Percentiles rank a stretch among this genome's conserved stretches.
These are phyloP conservation scores for Perilla frutescens DNA, from an alignment of 257 asterid species.

Conservation along the genomic window DNA sequence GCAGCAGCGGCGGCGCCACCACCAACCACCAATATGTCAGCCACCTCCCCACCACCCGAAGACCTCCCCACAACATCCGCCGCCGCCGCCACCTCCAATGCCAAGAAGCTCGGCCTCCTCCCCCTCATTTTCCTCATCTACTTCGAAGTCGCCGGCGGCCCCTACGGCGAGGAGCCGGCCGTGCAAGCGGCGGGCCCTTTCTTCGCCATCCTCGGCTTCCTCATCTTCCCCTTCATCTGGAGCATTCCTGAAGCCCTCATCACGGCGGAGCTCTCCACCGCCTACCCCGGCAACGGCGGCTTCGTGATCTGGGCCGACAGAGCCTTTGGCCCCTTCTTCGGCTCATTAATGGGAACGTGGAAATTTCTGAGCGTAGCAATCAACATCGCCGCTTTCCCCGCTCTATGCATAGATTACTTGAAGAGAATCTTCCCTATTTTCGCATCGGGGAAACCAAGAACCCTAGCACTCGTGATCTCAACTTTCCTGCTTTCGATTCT, in stretches of 20 bases:
- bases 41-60: constrained; percentile 30
- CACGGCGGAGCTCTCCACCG: constrained; percentile 91
- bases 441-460: constrained; percentile 47
- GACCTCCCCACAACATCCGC: constrained; percentile 42
- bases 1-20: constrained; percentile 3
- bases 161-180: constrained; percentile 91
- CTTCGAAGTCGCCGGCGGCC: constrained; percentile 93
- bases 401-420: constrained; percentile 61
- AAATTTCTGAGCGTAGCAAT: constrained; percentile 79
- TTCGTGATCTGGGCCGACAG: constrained; percentile 85
- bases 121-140: constrained; percentile 86
- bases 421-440: constrained; percentile 63
- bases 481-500: constrained; percentile 48
- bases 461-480: constrained; percentile 52
- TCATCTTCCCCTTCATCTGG: constrained; percentile 92
- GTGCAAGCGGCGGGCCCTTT: constrained; percentile 85
- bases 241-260: constrained; percentile 79
- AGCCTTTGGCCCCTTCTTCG: constrained; percentile 86
- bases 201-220: constrained; percentile 76
- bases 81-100: constrained; percentile 31
- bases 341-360: constrained; percentile 82
- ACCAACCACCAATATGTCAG: constrained; percentile 24
- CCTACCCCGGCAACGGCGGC: constrained; percentile 88
- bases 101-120: constrained; percentile 66
- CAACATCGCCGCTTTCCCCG: constrained; percentile 80